phyloP scores from a whole-genome alignment of 1,139 yeast species.

The Oligophagozyma castellii region DNA sequence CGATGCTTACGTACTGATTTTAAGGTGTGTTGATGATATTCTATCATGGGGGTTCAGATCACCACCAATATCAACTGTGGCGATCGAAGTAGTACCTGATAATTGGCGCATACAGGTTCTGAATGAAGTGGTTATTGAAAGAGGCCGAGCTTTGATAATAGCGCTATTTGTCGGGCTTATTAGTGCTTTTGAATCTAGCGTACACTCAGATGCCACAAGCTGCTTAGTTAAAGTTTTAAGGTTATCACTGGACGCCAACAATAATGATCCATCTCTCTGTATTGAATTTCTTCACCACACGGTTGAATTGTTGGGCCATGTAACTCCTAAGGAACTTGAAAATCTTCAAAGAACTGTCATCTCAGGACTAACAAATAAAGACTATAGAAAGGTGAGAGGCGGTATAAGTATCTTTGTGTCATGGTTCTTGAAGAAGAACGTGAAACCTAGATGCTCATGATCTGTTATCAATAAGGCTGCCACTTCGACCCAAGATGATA shows the following conservation, averaged over 20 bases:
- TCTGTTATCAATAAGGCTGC: too few relatives aligned
- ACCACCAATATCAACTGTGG: constrained; percentile 60
- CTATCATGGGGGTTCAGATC: constrained; percentile 71
- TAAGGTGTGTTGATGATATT: constrained; percentile 69
- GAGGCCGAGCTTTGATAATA: constrained; percentile 45
- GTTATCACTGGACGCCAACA: constrained; percentile 28
- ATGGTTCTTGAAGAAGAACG: constrained; percentile 74
- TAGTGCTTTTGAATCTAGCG: constrained; percentile 57
- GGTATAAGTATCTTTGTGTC: constrained; percentile 62
- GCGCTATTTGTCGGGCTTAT: constrained; percentile 54
- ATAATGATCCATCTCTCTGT: constrained; percentile 19
- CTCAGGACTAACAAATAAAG: constrained; percentile 52
- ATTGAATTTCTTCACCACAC: constrained; percentile 46
- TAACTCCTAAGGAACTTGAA: constrained; percentile 49
- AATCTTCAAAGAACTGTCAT: constrained; percentile 45
- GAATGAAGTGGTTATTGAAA: constrained; percentile 28
- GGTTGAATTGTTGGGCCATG: constrained; percentile 37
- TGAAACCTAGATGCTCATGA: constrained; percentile 35
- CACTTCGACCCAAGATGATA: too few relatives aligned
- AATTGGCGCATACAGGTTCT: constrained; percentile 39
- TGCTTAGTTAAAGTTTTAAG: constrained; percentile 53
- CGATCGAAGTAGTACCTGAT: constrained; percentile 39
- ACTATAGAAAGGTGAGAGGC: constrained; percentile 58
- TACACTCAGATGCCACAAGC: constrained; percentile 65
- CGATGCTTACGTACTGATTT: constrained; percentile 56